Evolutionary conservation across 495 filamentous ascomycete genomes (phyloP).

Genomic region (Aspergillus sparsus): DNA sequence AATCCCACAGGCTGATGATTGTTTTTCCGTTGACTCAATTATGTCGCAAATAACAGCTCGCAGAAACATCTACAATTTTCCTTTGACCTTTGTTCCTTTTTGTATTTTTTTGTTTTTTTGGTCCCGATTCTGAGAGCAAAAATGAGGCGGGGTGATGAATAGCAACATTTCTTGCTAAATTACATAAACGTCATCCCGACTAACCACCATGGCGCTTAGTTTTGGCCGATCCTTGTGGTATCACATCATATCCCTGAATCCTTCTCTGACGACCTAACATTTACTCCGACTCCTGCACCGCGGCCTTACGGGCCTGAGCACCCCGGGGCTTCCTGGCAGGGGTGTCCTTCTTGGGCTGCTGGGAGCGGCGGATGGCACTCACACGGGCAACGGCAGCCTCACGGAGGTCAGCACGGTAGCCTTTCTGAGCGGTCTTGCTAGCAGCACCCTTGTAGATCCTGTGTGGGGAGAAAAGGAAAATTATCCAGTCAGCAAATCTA

Average conservation of each 20-base stretch:
- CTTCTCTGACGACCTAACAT: slow-evolving; percentile 15
- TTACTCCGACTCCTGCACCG: slow-evolving; percentile 54
- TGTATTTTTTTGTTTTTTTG: slow-evolving; percentile 23
- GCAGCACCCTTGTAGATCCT: slow-evolving; percentile 90
- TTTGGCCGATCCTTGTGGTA: slow-evolving; percentile 23
- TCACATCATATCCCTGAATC: slow-evolving; percentile 21
- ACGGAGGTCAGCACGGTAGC: slow-evolving; percentile 86
- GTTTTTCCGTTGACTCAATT: slow-evolving; percentile 24
- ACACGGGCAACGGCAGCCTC: slow-evolving; percentile 84
- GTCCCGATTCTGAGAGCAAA: slow-evolving; percentile 21
- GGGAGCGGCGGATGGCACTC: slow-evolving; percentile 78
- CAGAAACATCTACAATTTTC: neutral
- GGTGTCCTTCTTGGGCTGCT: slow-evolving; percentile 74
- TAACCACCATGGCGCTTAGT: slow-evolving; percentile 31
- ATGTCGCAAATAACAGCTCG: neutral
- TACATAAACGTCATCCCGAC: slow-evolving; percentile 36
- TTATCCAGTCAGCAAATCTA: slow-evolving; percentile 25
- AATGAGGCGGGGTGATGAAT: slow-evolving; percentile 20
- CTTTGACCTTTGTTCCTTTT: slow-evolving; percentile 16
- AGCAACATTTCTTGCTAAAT: slow-evolving; percentile 35
- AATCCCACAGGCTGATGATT: slow-evolving; percentile 23
- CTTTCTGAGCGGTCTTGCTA: slow-evolving; percentile 72
- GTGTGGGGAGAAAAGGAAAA: slow-evolving; percentile 9
- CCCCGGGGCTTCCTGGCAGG: slow-evolving; percentile 76
- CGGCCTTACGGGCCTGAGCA: slow-evolving; percentile 76